phyloP scores from a whole-genome alignment of 1,139 yeast species.

The Kodamaea sp. region DNA sequence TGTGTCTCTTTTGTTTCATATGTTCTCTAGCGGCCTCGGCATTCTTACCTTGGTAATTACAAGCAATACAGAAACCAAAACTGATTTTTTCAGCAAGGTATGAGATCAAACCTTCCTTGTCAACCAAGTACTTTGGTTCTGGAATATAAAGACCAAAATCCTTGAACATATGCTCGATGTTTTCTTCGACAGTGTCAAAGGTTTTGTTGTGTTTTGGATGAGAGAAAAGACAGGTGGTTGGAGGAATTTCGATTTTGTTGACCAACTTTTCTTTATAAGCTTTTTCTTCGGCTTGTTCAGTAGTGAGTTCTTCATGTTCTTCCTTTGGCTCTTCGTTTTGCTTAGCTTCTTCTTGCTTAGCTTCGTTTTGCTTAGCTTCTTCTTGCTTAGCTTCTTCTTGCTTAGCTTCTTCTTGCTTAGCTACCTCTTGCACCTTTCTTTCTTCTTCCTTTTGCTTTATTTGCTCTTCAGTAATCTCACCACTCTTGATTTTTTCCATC shows the following conservation, averaged over 20 bases:
- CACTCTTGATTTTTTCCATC: slow-evolving; percentile 32
- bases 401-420: slow-evolving; percentile 7
- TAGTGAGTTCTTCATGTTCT: slow-evolving; percentile 23
- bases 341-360: slow-evolving; percentile 10
- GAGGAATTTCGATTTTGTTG: slow-evolving; percentile 65
- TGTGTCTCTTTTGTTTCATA: slow-evolving; percentile 80
- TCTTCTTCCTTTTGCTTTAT: slow-evolving; percentile 7
- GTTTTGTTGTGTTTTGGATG: slow-evolving; percentile 41
- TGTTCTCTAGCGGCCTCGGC: slow-evolving; percentile 90
- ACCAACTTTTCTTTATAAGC: slow-evolving; percentile 54
- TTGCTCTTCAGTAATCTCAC: slow-evolving; percentile 17
- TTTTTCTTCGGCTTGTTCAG: slow-evolving; percentile 48
- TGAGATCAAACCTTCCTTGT: slow-evolving; percentile 65
- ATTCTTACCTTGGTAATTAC: slow-evolving; percentile 78
- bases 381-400: slow-evolving; percentile 6
- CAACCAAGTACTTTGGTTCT: slow-evolving; percentile 65
- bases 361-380: no score
- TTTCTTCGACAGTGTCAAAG: slow-evolving; percentile 48
- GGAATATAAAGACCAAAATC: slow-evolving; percentile 85
- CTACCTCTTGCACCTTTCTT: slow-evolving; percentile 7
- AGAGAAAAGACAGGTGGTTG: slow-evolving; percentile 77
- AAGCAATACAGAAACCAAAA: slow-evolving; percentile 79
- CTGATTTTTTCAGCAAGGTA: slow-evolving; percentile 83
- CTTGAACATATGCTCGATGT: slow-evolving; percentile 71
- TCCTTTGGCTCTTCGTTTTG: slow-evolving; percentile 12